Conservation (phyloP, 2,329 filamentous ascomycete genomes). For the Sporothrix humicola region DNA sequence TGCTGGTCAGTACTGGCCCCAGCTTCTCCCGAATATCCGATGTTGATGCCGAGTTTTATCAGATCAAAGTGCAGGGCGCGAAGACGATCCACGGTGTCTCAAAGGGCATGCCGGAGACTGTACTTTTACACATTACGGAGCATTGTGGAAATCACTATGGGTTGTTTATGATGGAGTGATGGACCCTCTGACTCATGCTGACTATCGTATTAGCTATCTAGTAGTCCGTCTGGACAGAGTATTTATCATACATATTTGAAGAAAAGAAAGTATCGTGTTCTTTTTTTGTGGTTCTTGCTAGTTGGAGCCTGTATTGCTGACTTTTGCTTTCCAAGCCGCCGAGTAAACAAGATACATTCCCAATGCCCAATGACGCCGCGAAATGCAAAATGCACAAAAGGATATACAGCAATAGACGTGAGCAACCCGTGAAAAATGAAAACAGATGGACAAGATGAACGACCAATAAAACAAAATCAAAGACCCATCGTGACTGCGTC, state of each 20-base stretch:
- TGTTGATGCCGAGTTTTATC: slow-evolving; percentile 31
- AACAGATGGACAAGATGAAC: not conserved
- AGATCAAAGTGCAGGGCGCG: slow-evolving; percentile 32
- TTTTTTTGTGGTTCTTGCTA: not conserved
- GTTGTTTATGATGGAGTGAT: not conserved
- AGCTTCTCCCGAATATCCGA: slow-evolving; percentile 20
- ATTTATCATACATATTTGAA: slow-evolving; percentile 1
- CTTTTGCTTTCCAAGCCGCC: not conserved
- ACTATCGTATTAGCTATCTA: slow-evolving; percentile 23
- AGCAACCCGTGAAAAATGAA: not conserved
- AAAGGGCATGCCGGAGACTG: not conserved
- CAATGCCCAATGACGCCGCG: slow-evolving; percentile 20
- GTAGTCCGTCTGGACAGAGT: not conserved
- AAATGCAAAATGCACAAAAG: slow-evolving; percentile 29
- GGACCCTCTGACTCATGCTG: slow-evolving; percentile 23
- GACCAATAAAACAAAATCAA: not conserved
- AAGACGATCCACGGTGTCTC: not conserved
- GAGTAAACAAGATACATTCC: not conserved
- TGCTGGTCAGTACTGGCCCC: not conserved
- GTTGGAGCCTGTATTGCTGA: not conserved
- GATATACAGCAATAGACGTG: slow-evolving; percentile 31
- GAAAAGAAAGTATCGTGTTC: not conserved
- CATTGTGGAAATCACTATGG: too few species aligned
- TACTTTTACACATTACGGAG: not conserved
- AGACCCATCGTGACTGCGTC: slow-evolving; percentile 10